phyloP scores from a whole-genome alignment of 805 yeast genomes.

The Wickerhamomyces chaumierensis region DNA sequence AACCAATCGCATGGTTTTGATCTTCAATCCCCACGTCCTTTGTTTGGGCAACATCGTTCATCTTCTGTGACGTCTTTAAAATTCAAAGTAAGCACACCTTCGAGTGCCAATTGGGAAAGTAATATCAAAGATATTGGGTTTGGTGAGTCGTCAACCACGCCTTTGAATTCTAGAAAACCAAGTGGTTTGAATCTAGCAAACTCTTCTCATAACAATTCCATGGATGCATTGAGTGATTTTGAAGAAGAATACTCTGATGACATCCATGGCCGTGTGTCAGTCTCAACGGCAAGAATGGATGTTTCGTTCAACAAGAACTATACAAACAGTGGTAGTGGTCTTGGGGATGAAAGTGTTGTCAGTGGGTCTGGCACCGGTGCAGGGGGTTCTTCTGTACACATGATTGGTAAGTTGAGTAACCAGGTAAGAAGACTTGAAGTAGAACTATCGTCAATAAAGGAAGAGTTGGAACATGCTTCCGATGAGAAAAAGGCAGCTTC shows the following conservation, averaged over 20 bases:
- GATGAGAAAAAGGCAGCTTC: constrained; percentile 57
- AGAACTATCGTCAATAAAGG: constrained; percentile 55
- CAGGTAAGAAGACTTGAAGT: constrained; percentile 72
- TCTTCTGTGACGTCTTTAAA: neutral
- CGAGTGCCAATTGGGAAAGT: constrained; percentile 3
- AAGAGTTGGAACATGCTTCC: constrained; percentile 43
- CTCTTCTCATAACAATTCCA: constrained; percentile 6
- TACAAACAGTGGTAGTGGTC: neutral
- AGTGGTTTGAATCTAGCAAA: constrained; percentile 3
- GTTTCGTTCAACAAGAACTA: constrained; percentile 11
- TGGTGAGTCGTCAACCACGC: constrained; percentile 40
- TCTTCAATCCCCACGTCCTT: constrained; percentile 1
- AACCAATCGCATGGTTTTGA: neutral
- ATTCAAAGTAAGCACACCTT: constrained; percentile 4
- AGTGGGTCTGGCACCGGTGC: neutral
- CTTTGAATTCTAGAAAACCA: constrained; percentile 21
- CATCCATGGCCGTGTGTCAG: too few species aligned
- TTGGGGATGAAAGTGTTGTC: neutral
- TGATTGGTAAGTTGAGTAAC: constrained; percentile 64
- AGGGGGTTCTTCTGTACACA: constrained; percentile 37
- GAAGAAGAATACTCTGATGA: constrained; percentile 8
- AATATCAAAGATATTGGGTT: constrained; percentile 23
- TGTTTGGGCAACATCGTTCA: neutral
- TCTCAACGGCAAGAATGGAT: too few species aligned
- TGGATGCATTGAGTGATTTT: constrained; percentile 7